phyloP scores from a whole-genome alignment of 805 yeast species.

The Clavispora vitiphila region DNA sequence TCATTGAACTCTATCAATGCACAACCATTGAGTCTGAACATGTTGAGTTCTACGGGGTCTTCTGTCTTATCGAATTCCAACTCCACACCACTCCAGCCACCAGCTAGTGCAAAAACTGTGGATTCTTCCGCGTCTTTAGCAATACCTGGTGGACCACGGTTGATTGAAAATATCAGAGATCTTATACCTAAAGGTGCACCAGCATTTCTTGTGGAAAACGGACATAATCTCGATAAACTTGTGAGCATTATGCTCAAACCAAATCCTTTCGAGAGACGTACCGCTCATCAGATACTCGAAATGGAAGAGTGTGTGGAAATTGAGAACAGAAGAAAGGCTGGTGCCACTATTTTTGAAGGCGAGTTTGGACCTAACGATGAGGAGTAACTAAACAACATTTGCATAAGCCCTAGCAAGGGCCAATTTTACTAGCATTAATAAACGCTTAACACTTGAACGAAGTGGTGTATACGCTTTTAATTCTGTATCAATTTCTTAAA shows the following conservation, averaged over 20 bases:
- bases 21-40: constrained; percentile 10
- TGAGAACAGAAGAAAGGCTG: constrained; percentile 77
- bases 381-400: constrained; percentile 6
- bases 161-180: constrained; percentile 22
- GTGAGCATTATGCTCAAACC: constrained; percentile 92
- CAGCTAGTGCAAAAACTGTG: neutral
- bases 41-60: constrained; percentile 1
- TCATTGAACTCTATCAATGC: constrained; percentile 14
- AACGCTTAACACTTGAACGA: neutral
- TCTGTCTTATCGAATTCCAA: constrained; percentile 1
- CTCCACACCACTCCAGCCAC: constrained; percentile 2
- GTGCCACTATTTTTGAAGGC: constrained; percentile 93
- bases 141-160: neutral
- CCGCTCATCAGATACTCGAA: constrained; percentile 64
- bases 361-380: constrained; percentile 72
- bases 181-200: constrained; percentile 85
- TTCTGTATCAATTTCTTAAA: too few species aligned
- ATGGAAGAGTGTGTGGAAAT: constrained; percentile 72
- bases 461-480: neutral
- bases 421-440: neutral
- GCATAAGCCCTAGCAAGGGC: neutral
- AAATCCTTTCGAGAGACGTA: constrained; percentile 74
- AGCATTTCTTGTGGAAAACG: constrained; percentile 58
- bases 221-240: constrained; percentile 60
- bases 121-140: neutral